Base-by-base conservation (phyloP, 2,329 filamentous ascomycete species). In the Orbilia oligospora region DNA sequence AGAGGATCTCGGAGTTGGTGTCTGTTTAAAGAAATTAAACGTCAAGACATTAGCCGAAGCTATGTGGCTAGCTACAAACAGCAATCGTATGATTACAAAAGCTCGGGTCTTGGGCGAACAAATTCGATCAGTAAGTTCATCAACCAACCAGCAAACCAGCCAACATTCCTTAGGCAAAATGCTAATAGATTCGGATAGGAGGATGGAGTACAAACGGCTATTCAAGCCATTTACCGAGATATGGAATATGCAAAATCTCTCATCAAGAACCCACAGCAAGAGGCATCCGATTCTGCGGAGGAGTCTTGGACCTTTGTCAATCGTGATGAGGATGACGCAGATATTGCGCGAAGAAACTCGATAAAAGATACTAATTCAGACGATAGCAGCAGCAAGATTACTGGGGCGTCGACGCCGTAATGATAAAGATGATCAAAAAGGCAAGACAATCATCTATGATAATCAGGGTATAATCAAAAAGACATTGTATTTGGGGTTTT, bases 251-350 rank as follows among this genome's bases (percentile, higher is more conserved):
- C 96, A 44, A 92, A 90, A 84, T 91, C 91, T 16, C 87, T 98
- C 53, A 92, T 97, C 83, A 92, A 92, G 84, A 89, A 90, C 81
- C 58, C 83, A 80, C 63, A 82, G 88, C 12, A 85, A 85, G 55
- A 79, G 5, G 61, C 81, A 1, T 66, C 69, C 22, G 90, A 90
- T 36, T 90, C 91, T 12, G 91, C 92, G 79, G 91, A 93, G 82
- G 93, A 97, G 83, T 93, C 91, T 83, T 98, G 94, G 95, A 97
- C 94, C 0, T 93, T 97, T 84, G 88, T 97, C 20, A 93, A 93
- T 18, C 68, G 58, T 33, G 88, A 89, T 36, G 88, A 89, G 48
- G 86, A 84, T 22, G 88, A 89, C 77, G 83, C 85, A 6, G 85
- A 87, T 38, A n/a, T 78, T 20, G 53, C 55, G 9, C 63, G 75